Conservation (phyloP, 2,329 filamentous ascomycete species). For the Akanthomyces uredinophilus region DNA sequence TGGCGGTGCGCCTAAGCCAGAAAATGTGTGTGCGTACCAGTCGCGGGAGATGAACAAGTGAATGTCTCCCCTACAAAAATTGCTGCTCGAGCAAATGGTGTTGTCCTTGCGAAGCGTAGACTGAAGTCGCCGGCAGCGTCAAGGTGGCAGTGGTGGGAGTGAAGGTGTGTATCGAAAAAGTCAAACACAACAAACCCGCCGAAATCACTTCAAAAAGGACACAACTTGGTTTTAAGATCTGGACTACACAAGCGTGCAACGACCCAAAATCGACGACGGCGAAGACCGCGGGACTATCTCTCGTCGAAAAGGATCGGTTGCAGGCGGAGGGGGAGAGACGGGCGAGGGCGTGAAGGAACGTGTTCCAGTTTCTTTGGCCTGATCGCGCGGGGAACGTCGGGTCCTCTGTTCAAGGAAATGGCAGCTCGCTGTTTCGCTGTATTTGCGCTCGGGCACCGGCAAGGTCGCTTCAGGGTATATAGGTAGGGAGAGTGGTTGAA, state of each 20-base stretch:
- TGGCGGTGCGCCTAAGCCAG: conserved; percentile 15
- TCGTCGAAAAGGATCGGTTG: conserved; percentile 32
- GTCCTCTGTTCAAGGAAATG: conserved; percentile 18
- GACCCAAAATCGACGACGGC: conserved; percentile 14
- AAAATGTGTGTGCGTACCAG: conserved; percentile 51
- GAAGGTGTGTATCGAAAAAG: background rate
- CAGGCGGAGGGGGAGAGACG: conserved; percentile 20
- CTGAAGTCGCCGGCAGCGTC: conserved; percentile 19
- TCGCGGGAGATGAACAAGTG: conserved; percentile 90
- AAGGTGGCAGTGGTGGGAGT: conserved; percentile 4
- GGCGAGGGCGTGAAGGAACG: conserved; percentile 33
- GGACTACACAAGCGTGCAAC: conserved; percentile 22
- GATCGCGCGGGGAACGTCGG: conserved; percentile 24
- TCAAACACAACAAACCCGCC: conserved; percentile 21
- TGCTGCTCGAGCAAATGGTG: conserved; percentile 29
- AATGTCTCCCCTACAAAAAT: conserved; percentile 82
- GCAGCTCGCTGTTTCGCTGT: conserved; percentile 5
- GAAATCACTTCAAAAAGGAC: conserved; percentile 24
- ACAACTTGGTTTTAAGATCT: conserved; percentile 26
- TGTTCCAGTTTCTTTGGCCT: conserved; percentile 37
- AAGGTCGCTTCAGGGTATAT: conserved; percentile 12
- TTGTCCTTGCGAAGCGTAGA: conserved; percentile 20
- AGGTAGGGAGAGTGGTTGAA: conserved; percentile 12
- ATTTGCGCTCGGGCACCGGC: conserved; percentile 10
- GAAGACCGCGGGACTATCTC: conserved; percentile 19